These are phyloP conservation scores for Diaporthe vaccinii DNA, from an alignment of 2,329 filamentous ascomycete genomes.

Conservation along the genomic window DNA sequence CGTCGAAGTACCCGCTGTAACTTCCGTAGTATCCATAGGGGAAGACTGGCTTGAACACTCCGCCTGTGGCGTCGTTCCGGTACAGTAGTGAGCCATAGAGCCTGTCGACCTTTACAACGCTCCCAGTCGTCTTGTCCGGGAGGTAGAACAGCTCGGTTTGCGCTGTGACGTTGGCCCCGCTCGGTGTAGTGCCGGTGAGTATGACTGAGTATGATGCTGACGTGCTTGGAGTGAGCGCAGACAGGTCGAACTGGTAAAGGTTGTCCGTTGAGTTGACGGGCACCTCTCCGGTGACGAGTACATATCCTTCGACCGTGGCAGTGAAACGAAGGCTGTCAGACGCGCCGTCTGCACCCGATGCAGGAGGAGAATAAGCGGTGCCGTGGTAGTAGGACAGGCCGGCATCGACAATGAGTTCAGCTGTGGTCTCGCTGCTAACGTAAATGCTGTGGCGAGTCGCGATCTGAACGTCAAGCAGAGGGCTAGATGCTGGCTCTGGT, in stretches of 20 bases:
- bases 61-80: slow-evolving; percentile 52
- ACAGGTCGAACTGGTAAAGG: slow-evolving; percentile 55
- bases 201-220: slow-evolving; percentile 55
- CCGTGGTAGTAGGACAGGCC: slow-evolving; percentile 58
- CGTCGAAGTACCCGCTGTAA: slow-evolving; percentile 60
- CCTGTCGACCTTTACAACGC: slow-evolving; percentile 61
- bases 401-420: slow-evolving; percentile 60
- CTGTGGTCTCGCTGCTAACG: slow-evolving; percentile 55
- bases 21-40: slow-evolving; percentile 60
- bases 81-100: slow-evolving; percentile 58
- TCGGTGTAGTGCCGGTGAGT: slow-evolving; percentile 51
- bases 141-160: slow-evolving; percentile 57
- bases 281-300: slow-evolving; percentile 53
- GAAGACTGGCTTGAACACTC: slow-evolving; percentile 56
- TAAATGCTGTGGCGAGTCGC: slow-evolving; percentile 62
- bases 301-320: slow-evolving; percentile 46
- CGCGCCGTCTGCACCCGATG: slow-evolving; percentile 41
- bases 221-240: slow-evolving; percentile 51
- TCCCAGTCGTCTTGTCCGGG: slow-evolving; percentile 58
- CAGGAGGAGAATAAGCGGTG: slow-evolving; percentile 50
- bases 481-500: slow-evolving; percentile 37
- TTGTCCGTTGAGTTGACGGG: slow-evolving; percentile 52
- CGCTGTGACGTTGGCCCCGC: slow-evolving; percentile 53
- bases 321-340: slow-evolving; percentile 55
- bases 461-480: slow-evolving; percentile 59